Conservation (phyloP, 2,329 filamentous ascomycete species). For the Penicillium sp. region DNA sequence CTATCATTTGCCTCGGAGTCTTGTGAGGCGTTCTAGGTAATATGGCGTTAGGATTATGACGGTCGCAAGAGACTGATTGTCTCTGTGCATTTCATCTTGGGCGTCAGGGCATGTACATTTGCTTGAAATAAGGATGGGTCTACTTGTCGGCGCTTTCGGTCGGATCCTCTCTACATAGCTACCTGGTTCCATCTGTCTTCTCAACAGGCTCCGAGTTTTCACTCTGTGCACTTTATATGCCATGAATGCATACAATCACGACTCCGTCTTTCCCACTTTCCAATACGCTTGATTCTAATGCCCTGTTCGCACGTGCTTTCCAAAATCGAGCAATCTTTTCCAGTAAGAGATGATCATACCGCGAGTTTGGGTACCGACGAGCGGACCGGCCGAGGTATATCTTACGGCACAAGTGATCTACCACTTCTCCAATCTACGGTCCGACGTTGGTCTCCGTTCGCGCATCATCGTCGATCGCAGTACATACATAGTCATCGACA, state of each 20-base stretch:
- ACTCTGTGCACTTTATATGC: slow-evolving; percentile 13
- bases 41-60: neutral
- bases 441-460: neutral
- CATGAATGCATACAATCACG: slow-evolving; percentile 4
- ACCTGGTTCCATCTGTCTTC: neutral
- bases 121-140: slow-evolving; percentile 19
- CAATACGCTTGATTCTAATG: neutral
- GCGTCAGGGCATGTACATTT: slow-evolving; percentile 28
- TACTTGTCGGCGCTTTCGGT: slow-evolving; percentile 17
- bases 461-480: neutral
- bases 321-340: neutral
- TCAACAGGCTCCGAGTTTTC: neutral
- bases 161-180: neutral
- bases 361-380: neutral
- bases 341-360: neutral
- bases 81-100: slow-evolving; percentile 10
- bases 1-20: neutral
- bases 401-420: neutral
- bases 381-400: neutral
- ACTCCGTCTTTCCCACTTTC: neutral
- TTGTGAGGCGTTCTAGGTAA: neutral
- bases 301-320: neutral
- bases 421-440: neutral
- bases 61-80: neutral
- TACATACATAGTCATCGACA: neutral